These are phyloP conservation scores for Biscogniauxia marginata DNA, from an alignment of 2,329 filamentous ascomycete genomes.

Conservation along the genomic window DNA sequence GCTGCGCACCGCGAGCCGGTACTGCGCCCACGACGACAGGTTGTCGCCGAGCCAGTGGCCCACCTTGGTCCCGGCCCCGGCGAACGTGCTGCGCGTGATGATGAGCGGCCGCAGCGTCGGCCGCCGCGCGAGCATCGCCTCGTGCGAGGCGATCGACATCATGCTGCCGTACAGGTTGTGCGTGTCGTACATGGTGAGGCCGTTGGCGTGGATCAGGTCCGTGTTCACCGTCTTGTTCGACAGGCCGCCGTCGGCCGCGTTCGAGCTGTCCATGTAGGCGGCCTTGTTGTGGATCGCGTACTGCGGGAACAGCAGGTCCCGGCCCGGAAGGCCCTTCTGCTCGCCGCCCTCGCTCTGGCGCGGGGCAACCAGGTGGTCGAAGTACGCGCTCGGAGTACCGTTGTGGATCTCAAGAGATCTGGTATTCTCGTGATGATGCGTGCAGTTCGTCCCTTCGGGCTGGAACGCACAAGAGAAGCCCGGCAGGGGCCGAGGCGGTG, in stretches of 20 bases:
- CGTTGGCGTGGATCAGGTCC: constrained; percentile 66
- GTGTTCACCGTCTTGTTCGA: constrained; percentile 64
- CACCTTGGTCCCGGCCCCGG: constrained; percentile 66
- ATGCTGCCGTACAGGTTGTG: constrained; percentile 76
- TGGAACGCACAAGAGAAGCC: constrained; percentile 70
- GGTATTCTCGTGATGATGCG: constrained; percentile 20
- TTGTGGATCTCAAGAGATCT: constrained; percentile 22
- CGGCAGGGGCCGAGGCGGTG: constrained; percentile 62
- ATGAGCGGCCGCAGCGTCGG: constrained; percentile 65
- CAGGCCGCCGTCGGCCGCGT: constrained; percentile 44
- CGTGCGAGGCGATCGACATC: constrained; percentile 67
- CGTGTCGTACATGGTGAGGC: constrained; percentile 68
- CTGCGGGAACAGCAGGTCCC: constrained; percentile 62
- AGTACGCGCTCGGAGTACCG: constrained; percentile 28
- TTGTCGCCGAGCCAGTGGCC: constrained; percentile 63
- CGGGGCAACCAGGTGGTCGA: constrained; percentile 16
- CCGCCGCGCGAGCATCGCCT: constrained; percentile 65
- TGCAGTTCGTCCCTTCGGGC: constrained; percentile 45
- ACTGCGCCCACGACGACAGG: constrained; percentile 55
- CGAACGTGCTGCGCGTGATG: constrained; percentile 75
- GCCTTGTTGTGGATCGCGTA: constrained; percentile 66
- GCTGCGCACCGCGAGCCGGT: constrained; percentile 56
- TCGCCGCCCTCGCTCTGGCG: constrained; percentile 33
- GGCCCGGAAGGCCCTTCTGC: constrained; percentile 57
- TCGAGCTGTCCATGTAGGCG: constrained; percentile 42